Evolutionary conservation across 2,329 filamentous ascomycete species (phyloP), one percentile per base, ranked within the genome.

Genomic region (Diaporthe sp.): DNA sequence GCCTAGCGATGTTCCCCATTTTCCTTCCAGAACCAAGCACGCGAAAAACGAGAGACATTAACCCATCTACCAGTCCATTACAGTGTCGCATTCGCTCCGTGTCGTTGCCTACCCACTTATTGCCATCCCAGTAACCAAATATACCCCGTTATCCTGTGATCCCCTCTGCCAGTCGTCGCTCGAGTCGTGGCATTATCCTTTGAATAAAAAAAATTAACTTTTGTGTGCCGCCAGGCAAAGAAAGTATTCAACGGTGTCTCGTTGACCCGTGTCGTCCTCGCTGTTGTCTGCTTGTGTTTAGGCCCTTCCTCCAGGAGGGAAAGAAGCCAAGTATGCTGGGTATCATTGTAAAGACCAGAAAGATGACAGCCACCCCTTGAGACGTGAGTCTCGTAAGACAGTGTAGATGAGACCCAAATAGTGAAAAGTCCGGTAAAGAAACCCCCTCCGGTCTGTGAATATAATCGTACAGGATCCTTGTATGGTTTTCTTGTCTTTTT

Each of bases 321-420:
- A 59, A 42, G 44, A 35, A 25, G 61, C 35, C 55, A 50, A 56
- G 50, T 69, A 51, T 65, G 30, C 69, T 53, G 74, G 74, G 74
- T 75, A 75, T 75, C 74, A 74, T 72, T 73, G 74, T 65, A 75
- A 74, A 71, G 55, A 63, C 68, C 72, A 74, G 69, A 72, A 75
- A 75, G 56, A 74, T 74, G 72, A 74, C 72, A 74, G 44, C 74
- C 72, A 58, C 68, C 68, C 53, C 32, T 66, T 50, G 72, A 74
- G 74, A 71, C 74, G 69, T 42, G 74, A 71, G 74, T 63, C 74
- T 74, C 44, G 22, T n/a, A n/a, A 59, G 72, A 47, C 63, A 71
- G 70, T 72, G 71, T 74, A 71, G 58, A 70, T 70, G 68, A 74
- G 70, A 42, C 74, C 61, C 17, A 70, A 73, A 42, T 63, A 44